Percentiles rank a stretch among this genome's conserved stretches.
Conservation (phyloP, 208 protist genomes). For the Tritrichomonas musculus region DNA sequence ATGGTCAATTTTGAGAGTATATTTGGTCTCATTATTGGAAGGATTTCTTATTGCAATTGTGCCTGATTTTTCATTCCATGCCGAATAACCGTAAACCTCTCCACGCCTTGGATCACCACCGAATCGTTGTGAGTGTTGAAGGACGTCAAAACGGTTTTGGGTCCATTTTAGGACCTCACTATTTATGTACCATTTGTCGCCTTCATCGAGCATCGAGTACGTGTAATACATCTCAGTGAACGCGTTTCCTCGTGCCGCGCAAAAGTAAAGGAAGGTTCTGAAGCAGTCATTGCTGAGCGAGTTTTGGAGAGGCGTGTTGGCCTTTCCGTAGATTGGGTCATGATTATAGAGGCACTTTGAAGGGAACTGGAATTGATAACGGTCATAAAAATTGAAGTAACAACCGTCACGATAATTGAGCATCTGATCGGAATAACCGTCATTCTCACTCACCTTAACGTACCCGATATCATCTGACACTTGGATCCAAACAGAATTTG, state of each 20-base stretch:
- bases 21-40: background rate
- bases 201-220: background rate
- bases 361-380: slow-evolving; percentile 9
- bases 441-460: background rate
- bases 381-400: background rate
- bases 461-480: background rate
- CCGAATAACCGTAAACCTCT: background rate
- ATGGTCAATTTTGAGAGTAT: background rate
- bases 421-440: background rate
- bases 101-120: background rate
- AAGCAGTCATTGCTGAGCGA: background rate
- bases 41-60: background rate
- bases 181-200: background rate
- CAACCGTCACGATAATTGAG: background rate
- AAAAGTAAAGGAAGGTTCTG: background rate
- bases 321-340: slow-evolving; percentile 1
- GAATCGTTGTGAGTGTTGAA: background rate
- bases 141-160: background rate
- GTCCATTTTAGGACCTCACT: background rate
- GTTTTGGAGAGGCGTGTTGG: background rate
- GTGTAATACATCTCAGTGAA: slow-evolving; percentile 4
- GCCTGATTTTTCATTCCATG: background rate
- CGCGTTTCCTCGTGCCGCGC: background rate
- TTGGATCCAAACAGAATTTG: background rate
- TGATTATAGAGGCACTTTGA: background rate